Base-by-base conservation (phyloP, 345 rosid species). In the Lepidium aucheri region DNA sequence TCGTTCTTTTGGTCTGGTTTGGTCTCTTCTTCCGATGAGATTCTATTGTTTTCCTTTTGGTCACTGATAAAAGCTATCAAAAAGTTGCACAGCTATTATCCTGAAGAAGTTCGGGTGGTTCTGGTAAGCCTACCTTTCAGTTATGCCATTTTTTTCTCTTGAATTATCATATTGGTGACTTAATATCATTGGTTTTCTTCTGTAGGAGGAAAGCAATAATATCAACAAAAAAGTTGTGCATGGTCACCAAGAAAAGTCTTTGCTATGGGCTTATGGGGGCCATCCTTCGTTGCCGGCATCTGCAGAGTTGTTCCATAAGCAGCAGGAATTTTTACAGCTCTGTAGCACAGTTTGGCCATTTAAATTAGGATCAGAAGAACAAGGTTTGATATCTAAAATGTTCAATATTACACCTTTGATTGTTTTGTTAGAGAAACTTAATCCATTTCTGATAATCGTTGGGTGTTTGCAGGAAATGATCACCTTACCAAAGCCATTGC, bases 241-340 rank as follows among this genome's bases (percentile, higher is more conserved):
- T 68, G 77, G 79, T 36, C 56, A 47, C 44, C 72, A 86, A 14
- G 81, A 84, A 61, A 89, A 73, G 79, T 83, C 94, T 44, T 77
- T 90, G 80, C 84, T 93, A 33, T 93, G 97, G 98, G 76, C 82
- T 76, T 77, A 85, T 73, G 97, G 96, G 20, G 98, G 98, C 61
- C 98, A 90, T 80, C 97, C 98, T 26, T 72, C 78, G 55, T 67
- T 82, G 53, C 98, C 98, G 32, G 65, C 74, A 44, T 85, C 89
- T 56, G 74, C 80, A 26, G 70, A 79, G 33, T 55, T 88, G 60
- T 86, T 77, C 80, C 22, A 69, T 53, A 74, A 76, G 56, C 92
- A 86, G 81, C 79, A 77, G 35, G 69, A 77, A 47, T 75, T 93
- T 73, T 67, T 82, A 30, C 73, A 76, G 65, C 74, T 84, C 10